Conservation (phyloP, 2,329 filamentous ascomycete species). For the Calonectria hawksworthii region DNA sequence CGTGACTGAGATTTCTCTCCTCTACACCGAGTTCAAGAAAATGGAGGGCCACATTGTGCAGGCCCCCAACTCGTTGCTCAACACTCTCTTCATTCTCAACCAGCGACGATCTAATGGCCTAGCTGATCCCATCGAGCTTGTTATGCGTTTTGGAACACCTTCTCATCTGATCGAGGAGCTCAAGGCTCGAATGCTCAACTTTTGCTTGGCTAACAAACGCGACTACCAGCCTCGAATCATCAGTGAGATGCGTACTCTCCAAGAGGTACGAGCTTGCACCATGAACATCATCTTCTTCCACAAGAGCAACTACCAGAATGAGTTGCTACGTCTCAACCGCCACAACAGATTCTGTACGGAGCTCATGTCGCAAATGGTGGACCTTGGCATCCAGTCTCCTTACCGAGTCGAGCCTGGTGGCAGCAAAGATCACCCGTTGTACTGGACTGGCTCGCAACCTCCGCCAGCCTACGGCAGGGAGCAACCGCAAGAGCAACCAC, state of each 20-base stretch:
- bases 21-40: conserved; percentile 99
- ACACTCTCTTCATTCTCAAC: conserved; percentile 94
- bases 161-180: conserved; percentile 86
- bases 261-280: conserved; percentile 86
- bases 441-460: conserved; percentile 55
- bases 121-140: conserved; percentile 86
- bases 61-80: conserved; percentile 93
- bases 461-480: conserved; percentile 53
- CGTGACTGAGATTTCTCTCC: conserved; percentile 91
- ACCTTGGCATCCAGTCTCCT: conserved; percentile 88
- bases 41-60: conserved; percentile 98
- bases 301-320: conserved; percentile 97
- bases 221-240: conserved; percentile 91
- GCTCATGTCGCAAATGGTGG: conserved; percentile 87
- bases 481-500: conserved; percentile 12
- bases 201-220: conserved; percentile 86
- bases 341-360: conserved; percentile 96
- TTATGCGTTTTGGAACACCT: conserved; percentile 90
- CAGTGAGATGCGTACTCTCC: conserved; percentile 84
- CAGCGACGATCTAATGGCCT: conserved; percentile 90
- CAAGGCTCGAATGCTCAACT: conserved; percentile 84
- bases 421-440: conserved; percentile 77
- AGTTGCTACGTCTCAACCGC: conserved; percentile 87
- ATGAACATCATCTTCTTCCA: conserved; percentile 98
- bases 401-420: conserved; percentile 72